Evolutionary conservation across 441 rosid genomes (phyloP), one percentile per base, ranked within the genome.

Genomic region (Gossypium lobatum): DNA sequence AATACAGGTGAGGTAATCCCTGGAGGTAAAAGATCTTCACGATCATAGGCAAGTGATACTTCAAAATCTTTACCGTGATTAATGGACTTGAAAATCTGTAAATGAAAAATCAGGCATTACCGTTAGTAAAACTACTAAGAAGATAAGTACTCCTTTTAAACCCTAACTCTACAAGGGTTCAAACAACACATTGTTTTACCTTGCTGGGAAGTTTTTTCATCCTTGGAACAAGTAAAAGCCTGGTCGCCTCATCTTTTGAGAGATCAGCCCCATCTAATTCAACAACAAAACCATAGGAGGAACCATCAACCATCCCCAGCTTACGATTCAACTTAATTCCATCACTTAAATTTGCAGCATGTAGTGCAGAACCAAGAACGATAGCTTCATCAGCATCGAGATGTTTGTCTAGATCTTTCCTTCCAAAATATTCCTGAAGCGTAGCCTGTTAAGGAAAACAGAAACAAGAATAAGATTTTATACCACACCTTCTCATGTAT

Each of bases 311-410:
- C 84, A 95, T 89, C 73, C 99, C 99, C 73, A 95, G 88, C 85
- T 89, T 93, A 75, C 97, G 93, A 74, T 95, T 88, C 85, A 95
- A 85, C 81, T 91, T 93, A 78, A 95, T 95, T 76, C 98, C 97
- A 89, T 95, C 99, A 83, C 99, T 95, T 80, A 95, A 77, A 87
- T 95, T 95, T 69, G 99, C 99, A 73, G 99, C 98, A 85, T 83
- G 90, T 48, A 95, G 83, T 23, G 99, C 76, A 31, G 97, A 77
- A 74, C 99, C 99, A 28, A 95, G 98, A 81, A 89, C 98, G 76
- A 90, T 86, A 53, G 97, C 99, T 83, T 95, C 99, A 85, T 95
- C 99, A 75, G 99, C 97, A 89, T 95, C 99, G 66, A 95, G 84
- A 89, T 95, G 99, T 76, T 85, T 95, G 87, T 86, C 99, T 75